These are phyloP conservation scores for Eimeria sp. DNA, from an alignment of 169 alveolate species.

Conservation along the genomic window DNA sequence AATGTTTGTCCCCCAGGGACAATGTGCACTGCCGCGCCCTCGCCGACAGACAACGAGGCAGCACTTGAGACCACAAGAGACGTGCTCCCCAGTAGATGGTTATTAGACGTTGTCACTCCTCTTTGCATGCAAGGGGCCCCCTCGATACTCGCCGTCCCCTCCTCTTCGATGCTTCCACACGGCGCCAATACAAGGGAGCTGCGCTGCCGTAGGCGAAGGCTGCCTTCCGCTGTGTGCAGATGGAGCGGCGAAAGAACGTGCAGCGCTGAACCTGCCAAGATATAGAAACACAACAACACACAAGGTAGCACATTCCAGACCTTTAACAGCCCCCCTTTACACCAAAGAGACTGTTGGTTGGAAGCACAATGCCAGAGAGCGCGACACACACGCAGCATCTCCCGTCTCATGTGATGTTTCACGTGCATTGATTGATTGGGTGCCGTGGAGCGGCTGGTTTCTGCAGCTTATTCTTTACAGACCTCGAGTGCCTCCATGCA, in stretches of 20 bases:
- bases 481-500: slow-evolving; percentile 71
- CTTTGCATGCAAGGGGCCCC: slow-evolving; percentile 26
- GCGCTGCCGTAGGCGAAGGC: slow-evolving; percentile 61
- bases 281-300: neutral
- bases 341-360: too few relatives aligned
- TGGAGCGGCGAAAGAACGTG: slow-evolving; percentile 58
- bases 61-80: slow-evolving; percentile 31
- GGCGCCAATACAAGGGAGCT: slow-evolving; percentile 60
- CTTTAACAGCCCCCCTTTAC: neutral
- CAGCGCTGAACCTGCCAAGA: slow-evolving; percentile 37
- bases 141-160: neutral
- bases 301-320: neutral
- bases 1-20: slow-evolving; percentile 17
- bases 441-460: too few relatives aligned
- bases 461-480: neutral
- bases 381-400: too few relatives aligned
- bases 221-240: slow-evolving; percentile 61
- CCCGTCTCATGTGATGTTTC: too few relatives aligned
- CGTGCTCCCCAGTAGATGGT: slow-evolving; percentile 16
- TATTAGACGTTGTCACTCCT: neutral
- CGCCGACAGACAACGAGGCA: slow-evolving; percentile 63
- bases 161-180: slow-evolving; percentile 26
- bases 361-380: too few relatives aligned
- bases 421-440: too few relatives aligned
- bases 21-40: slow-evolving; percentile 34